Base-by-base conservation (phyloP, 78 protist genomes). In the Cyanophora paradoxa region DNA sequence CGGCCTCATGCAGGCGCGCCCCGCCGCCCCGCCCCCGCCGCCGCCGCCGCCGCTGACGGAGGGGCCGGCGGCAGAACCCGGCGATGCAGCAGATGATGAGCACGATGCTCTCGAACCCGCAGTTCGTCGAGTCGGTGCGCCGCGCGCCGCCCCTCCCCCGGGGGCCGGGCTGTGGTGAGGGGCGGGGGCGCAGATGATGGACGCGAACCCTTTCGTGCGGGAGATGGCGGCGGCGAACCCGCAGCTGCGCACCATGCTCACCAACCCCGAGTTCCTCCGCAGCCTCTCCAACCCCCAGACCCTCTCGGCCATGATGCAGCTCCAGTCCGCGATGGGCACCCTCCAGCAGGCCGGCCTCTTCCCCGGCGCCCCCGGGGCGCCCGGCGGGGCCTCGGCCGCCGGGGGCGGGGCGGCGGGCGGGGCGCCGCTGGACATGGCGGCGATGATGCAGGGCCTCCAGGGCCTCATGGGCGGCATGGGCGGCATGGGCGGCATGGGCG, bases 261-360 rank as follows among this genome's bases (percentile, higher is more conserved):
- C 4, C 46, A 61, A 74, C 19, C 79, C 79, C 7, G 69, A 74
- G 16, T 8, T 59, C 20, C 46, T 70, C 46, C 46, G 66, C 3
- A 33, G 33, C 8, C 1, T 70, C 37, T 37, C 24, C 13, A 63
- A 69, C 30, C 74, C 74, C 13, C 4, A 8, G 44, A 69, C 36
- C n/a, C 3, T 69, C 13, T 63, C 26, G 40, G 34, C 33, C 3
- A 52, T 69, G 59, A 46, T 69, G 36, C 74, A 69, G 74, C 16
- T 52, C 41, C 74, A 69, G 74, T 48, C 48, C 8, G 59, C 74
- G 11, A 69, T 69, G 56, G n/a, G n/a, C n/a, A n/a, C n/a, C n/a
- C n/a, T n/a, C n/a, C n/a, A n/a, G n/a, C n/a, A n/a, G n/a, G n/a
- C n/a, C n/a, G n/a, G n/a, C n/a, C n/a, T n/a, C n/a, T n/a, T n/a